Conservation (phyloP, 805 yeast species). For the Saturnispora silvae region DNA sequence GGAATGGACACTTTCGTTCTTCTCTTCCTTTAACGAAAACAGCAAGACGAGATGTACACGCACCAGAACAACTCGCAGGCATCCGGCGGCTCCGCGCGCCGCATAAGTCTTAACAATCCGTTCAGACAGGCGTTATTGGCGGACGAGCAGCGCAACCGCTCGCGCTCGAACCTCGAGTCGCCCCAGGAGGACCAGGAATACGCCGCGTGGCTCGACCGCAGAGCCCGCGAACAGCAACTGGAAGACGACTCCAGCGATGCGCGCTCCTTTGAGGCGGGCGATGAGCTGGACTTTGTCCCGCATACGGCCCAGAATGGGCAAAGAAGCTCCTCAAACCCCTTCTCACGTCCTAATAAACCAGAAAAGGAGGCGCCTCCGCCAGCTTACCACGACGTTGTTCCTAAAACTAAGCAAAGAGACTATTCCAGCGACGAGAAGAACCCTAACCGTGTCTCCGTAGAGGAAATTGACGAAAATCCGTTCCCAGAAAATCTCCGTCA, state of each 20-base stretch:
- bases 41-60: slow-evolving; percentile 19
- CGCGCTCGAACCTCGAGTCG: slow-evolving; percentile 11
- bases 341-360: slow-evolving; percentile 6
- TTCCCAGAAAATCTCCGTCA: slow-evolving; percentile 16
- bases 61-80: slow-evolving; percentile 25
- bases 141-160: slow-evolving; percentile 17
- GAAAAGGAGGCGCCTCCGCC: slow-evolving; percentile 45
- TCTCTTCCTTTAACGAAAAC: too few species aligned
- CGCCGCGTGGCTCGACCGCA: slow-evolving; percentile 45
- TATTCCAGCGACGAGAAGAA: slow-evolving; percentile 37
- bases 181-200: slow-evolving; percentile 28
- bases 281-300: slow-evolving; percentile 11
- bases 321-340: slow-evolving; percentile 10
- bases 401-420: slow-evolving; percentile 23
- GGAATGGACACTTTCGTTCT: too few species aligned
- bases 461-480: slow-evolving; percentile 19
- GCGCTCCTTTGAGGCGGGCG: slow-evolving; percentile 20
- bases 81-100: slow-evolving; percentile 30
- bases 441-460: slow-evolving; percentile 30
- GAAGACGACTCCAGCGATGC: slow-evolving; percentile 28
- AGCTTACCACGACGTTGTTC: slow-evolving; percentile 60
- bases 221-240: slow-evolving; percentile 24
- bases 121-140: slow-evolving; percentile 41
- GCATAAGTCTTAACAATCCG: slow-evolving; percentile 63
- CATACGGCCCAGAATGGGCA: neutral